Conservation (phyloP, 306 rosid genomes). For the Dicorynia guianensis region DNA sequence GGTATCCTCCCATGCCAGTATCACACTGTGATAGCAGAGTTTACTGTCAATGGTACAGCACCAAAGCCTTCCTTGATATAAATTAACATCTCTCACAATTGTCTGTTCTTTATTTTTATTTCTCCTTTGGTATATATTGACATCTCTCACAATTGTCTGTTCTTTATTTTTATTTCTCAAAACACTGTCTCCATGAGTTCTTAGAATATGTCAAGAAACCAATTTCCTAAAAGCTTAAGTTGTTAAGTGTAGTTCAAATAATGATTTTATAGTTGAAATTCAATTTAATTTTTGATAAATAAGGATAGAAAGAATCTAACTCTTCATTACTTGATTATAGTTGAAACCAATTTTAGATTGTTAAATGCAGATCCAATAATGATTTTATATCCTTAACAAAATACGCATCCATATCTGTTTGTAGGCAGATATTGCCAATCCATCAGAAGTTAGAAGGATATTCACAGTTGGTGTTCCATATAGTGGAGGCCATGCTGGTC, state of each 20-base stretch:
- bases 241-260: too few species aligned
- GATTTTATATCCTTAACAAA: too few species aligned
- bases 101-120: too few species aligned
- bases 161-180: neutral
- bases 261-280: too few species aligned
- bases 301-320: too few species aligned
- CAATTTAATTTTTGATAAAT: too few species aligned
- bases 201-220: too few species aligned
- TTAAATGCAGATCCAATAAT: too few species aligned
- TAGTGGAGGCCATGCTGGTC: conserved; percentile 43
- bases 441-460: conserved; percentile 53
- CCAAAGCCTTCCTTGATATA: conserved; percentile 41
- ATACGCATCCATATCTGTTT: neutral
- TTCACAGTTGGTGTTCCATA: conserved; percentile 46
- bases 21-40: conserved; percentile 53
- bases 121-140: conserved; percentile 39
- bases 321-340: too few species aligned
- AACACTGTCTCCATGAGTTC: neutral
- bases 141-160: neutral
- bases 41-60: conserved; percentile 50
- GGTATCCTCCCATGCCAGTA: conserved; percentile 50
- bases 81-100: neutral
- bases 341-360: too few species aligned
- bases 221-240: too few species aligned
- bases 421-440: conserved; percentile 46